Percentiles rank a stretch among this genome's conserved stretches.
Conservation (phyloP, 2,329 filamentous ascomycete species). For the Apiospora marii region DNA sequence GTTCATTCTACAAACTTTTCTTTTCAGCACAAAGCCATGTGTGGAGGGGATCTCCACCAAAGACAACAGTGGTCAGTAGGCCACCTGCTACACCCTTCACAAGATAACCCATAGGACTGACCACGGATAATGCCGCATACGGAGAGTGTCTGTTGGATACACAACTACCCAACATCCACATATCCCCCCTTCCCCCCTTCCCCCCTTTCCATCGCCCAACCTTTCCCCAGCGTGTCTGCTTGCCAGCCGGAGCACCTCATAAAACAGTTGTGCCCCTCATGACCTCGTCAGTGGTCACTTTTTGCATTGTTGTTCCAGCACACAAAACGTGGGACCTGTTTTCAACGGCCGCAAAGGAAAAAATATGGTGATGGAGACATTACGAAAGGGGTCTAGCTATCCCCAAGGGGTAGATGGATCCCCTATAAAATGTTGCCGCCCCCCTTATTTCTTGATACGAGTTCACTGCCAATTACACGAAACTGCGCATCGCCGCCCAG, state of each 20-base stretch:
- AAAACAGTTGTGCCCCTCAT: background rate
- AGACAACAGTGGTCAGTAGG: background rate
- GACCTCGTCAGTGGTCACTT: background rate
- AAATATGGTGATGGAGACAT: background rate
- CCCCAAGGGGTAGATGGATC: background rate
- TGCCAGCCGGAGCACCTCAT: background rate
- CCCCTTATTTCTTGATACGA: background rate
- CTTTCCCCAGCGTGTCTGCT: background rate
- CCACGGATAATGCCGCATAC: background rate
- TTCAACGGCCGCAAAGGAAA: background rate
- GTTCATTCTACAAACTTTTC: too few relatives aligned
- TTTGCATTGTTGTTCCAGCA: background rate
- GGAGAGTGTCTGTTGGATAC: background rate
- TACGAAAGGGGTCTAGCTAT: background rate
- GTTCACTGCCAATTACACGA: background rate
- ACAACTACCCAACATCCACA: background rate
- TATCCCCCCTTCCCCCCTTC: too few relatives aligned
- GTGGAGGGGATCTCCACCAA: background rate
- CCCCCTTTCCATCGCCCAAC: background rate
- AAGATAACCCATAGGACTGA: background rate
- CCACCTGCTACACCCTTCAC: background rate
- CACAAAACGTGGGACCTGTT: background rate
- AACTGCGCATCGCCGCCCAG: background rate
- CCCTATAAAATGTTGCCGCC: background rate
- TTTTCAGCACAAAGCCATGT: background rate